Percentiles rank a stretch among this genome's conserved stretches.
These are phyloP conservation scores for Diutina mesorugosa DNA, from an alignment of 1,139 yeast genomes.

Conservation along the genomic window DNA sequence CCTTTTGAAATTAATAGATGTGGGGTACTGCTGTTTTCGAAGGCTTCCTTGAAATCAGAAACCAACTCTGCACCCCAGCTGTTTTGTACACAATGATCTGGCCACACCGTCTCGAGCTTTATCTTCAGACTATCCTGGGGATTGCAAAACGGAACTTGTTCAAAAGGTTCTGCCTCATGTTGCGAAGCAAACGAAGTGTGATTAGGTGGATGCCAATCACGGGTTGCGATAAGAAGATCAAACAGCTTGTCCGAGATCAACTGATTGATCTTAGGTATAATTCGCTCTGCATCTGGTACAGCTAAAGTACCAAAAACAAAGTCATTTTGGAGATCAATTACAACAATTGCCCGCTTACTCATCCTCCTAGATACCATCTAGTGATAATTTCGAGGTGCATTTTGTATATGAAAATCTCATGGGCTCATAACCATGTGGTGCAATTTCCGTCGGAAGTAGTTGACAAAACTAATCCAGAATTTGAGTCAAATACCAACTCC, in stretches of 20 bases:
- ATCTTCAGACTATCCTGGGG: constrained; percentile 26
- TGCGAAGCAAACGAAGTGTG: constrained; percentile 77
- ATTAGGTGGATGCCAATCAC: constrained; percentile 79
- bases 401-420: neutral
- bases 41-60: constrained; percentile 17
- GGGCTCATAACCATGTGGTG: neutral
- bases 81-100: constrained; percentile 76
- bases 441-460: too few species aligned
- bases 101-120: constrained; percentile 55
- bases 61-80: constrained; percentile 59
- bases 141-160: constrained; percentile 33
- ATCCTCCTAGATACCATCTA: neutral
- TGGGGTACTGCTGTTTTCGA: constrained; percentile 11
- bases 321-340: constrained; percentile 78
- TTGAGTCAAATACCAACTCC: too few species aligned
- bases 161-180: constrained; percentile 44
- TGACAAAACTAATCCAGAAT: too few species aligned
- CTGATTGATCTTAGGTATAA: constrained; percentile 37
- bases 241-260: constrained; percentile 33
- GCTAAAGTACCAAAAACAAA: constrained; percentile 71
- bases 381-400: neutral
- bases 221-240: constrained; percentile 57
- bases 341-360: constrained; percentile 37
- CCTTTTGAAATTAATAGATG: constrained; percentile 55
- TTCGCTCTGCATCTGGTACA: constrained; percentile 48